Base-by-base conservation (phyloP, 345 rosid species). In the Euclidium syriacum region DNA sequence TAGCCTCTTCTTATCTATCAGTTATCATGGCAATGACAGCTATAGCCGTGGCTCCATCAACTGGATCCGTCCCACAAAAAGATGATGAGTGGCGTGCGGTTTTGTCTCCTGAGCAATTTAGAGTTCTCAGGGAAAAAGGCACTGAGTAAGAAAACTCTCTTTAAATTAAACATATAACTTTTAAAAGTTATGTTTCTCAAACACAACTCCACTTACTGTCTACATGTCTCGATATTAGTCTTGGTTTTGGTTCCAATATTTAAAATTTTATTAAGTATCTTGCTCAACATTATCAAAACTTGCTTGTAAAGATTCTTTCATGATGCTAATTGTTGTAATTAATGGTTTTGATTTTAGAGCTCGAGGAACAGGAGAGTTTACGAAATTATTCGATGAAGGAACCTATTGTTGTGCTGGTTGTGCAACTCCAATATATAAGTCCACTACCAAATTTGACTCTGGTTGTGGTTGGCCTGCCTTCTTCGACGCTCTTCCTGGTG, bases 381-480 rank as follows among this genome's bases (percentile, higher is more conserved):
- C 78, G 70, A 88, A 84, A 64, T 63, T 55, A 29, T 86, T 22
- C 8, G 80, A 73, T 22, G 95, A 86, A 46, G 95, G 98, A 51
- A 74, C 78, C 46, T 91, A 86, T 68, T 58, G 33, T 4, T 91
- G 98, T 73, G 84, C 85, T 32, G 95, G 95, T 32, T 91, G 98
- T 33, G 87, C 78, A 24, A 80, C 85, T 73, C 91, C 96, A 26
- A 84, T 91, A 2, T 86, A 91, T 46, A 80, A 15, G 18, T 91
- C 98, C 17, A 81, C 84, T 6, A 85, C 90, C 29, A 91, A 91
- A 56, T 88, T 88, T 26, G 71, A 86, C 34, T 83, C 90, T 4
- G 85, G 95, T 25, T 88, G 90, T 40, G 95, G 96, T 16, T 91
- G 95, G 95, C 96, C 96, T 1, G 86, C 98, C 64, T 88, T 88